Evolutionary conservation across 257 asterid genomes (phyloP), one percentile per base, ranked within the genome.

Genomic region (Haberlea rhodopensis): DNA sequence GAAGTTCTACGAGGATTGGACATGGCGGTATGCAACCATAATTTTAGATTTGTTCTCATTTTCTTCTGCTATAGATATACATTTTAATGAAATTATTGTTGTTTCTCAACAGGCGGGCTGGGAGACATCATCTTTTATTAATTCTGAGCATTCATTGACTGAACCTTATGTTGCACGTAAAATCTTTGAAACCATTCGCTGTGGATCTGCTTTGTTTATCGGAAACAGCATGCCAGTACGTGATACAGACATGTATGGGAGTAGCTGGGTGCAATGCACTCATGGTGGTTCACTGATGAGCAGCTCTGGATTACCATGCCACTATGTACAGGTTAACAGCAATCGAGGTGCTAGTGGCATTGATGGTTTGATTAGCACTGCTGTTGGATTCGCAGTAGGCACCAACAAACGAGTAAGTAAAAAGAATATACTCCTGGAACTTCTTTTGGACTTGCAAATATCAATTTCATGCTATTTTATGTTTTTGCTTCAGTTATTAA

Each of bases 211-310:
- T 68, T 57, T 94, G 63, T 94, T 94, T 79, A 69, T 82, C 19
- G 99, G 99, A 59, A 94, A 94, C 86, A 94, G 99, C 94, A 94
- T 94, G 99, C 85, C 99, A 10, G 73, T 94, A 63, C 97, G 97
- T 61, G 99, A 94, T 71, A 90, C 92, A 20, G 97, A 94, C 80
- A 94, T 86, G 95, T 94, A 84, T 53, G 94, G 90, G 16, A 77
- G 78, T 80, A 86, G 75, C 68, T 68, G 76, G 86, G 87, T 75
- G 76, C 80, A 80, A 52, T 64, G 76, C 68, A 71, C 78, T 19
- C 87, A 80, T 37, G 76, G 63, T 66, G 51, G 75, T 60, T 64
- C 86, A 21, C 67, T 72, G 60, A 73, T 74, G 81, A 65, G 68
- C n/a, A 79, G 75, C 71, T 71, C 94, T 53, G 90, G 86, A 67